Evolutionary conservation across 257 asterid genomes (phyloP).

Genomic region (Rhazya stricta): DNA sequence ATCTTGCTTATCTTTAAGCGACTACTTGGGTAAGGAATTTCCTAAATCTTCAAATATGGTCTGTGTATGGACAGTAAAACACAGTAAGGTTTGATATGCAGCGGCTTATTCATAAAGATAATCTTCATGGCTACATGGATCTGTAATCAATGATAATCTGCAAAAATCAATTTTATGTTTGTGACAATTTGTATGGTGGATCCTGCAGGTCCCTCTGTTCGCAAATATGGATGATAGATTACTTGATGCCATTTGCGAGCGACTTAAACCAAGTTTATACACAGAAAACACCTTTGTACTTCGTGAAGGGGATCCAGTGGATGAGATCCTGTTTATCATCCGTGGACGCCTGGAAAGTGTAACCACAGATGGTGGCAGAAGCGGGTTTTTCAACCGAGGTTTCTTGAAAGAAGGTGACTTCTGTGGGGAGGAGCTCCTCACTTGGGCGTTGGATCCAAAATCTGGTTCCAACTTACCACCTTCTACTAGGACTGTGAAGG

Average conservation of each 20-base stretch:
- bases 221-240: slow-evolving; percentile 96
- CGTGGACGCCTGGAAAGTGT: slow-evolving; percentile 93
- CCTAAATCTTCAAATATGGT: background rate
- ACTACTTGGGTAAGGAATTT: background rate
- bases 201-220: slow-evolving; percentile 81
- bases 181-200: slow-evolving; percentile 2
- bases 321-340: slow-evolving; percentile 87
- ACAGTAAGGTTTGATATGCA: background rate
- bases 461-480: slow-evolving; percentile 82
- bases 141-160: background rate
- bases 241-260: slow-evolving; percentile 92
- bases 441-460: slow-evolving; percentile 97
- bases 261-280: slow-evolving; percentile 89
- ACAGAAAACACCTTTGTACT: slow-evolving; percentile 71
- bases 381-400: slow-evolving; percentile 92
- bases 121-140: background rate
- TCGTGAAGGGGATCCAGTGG: slow-evolving; percentile 95
- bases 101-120: background rate
- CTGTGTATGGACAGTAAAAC: background rate
- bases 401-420: slow-evolving; percentile 73
- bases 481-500: slow-evolving; percentile 87
- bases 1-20: background rate
- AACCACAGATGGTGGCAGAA: slow-evolving; percentile 96
- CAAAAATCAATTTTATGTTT: background rate
- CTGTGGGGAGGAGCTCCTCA: slow-evolving; percentile 97